Base-by-base conservation (phyloP, 2,329 filamentous ascomycete species). In the Colletotrichum theobromicola region DNA sequence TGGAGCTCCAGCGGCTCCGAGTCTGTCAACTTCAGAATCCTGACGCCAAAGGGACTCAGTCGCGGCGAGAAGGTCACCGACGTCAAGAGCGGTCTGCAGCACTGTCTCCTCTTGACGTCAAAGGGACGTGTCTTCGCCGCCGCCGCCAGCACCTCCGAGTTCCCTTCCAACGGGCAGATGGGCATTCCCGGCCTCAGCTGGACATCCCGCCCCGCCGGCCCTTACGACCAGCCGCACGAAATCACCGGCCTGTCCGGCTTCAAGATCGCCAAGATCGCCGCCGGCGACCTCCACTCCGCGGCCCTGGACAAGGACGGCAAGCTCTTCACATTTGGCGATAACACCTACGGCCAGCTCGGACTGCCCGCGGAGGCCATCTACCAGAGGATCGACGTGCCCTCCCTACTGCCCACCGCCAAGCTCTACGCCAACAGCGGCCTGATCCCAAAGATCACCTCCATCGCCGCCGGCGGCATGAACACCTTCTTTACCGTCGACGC, bases 321-420 rank as follows among this genome's bases (percentile, higher is more conserved):
- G 18, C 89, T 97, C 18, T 98, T 97, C 83, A 89, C 92, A 8
- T 98, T 98, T 85, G 97, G 97, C 46, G 96, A 98, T 83, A 98
- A 98, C 84, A 92, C 93, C 0, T 90, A 91, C 57, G 97, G 97
- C n/a, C 97, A 98, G 83, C 89, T 98, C 5, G 96, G 96, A n/a
- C 92, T 96, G 79, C 91, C 95, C 65, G 91, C 90, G 67, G 91
- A 92, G 63, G 82, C 89, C 0, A 90, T 93, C 32, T 86, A 90
- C 18, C 87, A 91, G 9, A 90, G 86, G 72, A 87, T 94, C 28
- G 94, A 96, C 77, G 88, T 89, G 0, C 95, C 97, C 0, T 91
- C 92, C 5, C 88, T 93, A 7, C 82, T 98, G 3, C 90, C 94
- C 1, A 89, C 94, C 50, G 90, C 91, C 75, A 91, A 90, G 75